A percentile compares a stretch with the other conserved stretches of the same genome.
These are phyloP conservation scores for Malassezia yamatoensis DNA, from an alignment of 1,284 basidiomycete genomes.

Conservation along the genomic window DNA sequence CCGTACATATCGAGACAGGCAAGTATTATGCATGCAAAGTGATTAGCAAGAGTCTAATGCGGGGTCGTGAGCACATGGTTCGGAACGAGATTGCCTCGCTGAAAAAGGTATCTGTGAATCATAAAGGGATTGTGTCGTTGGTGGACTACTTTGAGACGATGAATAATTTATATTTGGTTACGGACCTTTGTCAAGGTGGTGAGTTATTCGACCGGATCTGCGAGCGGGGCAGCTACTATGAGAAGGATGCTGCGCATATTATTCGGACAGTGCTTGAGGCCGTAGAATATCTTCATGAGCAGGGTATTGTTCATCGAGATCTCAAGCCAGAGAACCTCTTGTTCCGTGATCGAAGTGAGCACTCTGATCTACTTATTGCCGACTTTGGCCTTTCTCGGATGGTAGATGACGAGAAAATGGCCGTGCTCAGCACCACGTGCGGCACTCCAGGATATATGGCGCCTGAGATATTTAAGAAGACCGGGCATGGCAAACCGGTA, in stretches of 20 bases:
- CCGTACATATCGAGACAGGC: slow-evolving; percentile 85
- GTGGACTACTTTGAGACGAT: slow-evolving; percentile 98
- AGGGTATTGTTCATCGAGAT: slow-evolving; percentile 76
- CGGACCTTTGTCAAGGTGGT: slow-evolving; percentile 92
- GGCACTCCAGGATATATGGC: slow-evolving; percentile 94
- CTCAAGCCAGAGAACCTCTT: slow-evolving; percentile 95
- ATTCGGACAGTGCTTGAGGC: slow-evolving; percentile 75
- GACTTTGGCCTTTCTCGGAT: slow-evolving; percentile 82
- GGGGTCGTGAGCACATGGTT: slow-evolving; percentile 57
- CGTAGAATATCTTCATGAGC: slow-evolving; percentile 81
- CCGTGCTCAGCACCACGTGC: slow-evolving; percentile 82
- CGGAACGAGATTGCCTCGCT: slow-evolving; percentile 93
- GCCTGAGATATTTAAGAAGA: slow-evolving; percentile 90
- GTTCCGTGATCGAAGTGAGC: slow-evolving; percentile 78
- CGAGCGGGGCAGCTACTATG: slow-evolving; percentile 91
- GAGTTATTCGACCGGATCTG: slow-evolving; percentile 98
- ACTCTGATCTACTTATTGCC: slow-evolving; percentile 90
- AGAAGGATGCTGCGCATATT: slow-evolving; percentile 80
- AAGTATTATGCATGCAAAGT: slow-evolving; percentile 50
- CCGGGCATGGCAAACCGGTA: slow-evolving; percentile 85
- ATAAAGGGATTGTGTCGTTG: slow-evolving; percentile 60
- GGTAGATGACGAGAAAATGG: slow-evolving; percentile 81
- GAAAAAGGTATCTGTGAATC: slow-evolving; percentile 83
- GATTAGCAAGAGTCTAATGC: slow-evolving; percentile 89
- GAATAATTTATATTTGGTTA: slow-evolving; percentile 74